Evolutionary conservation across 2,329 filamentous ascomycete species (phyloP).

Genomic region (Fonsecaea monophora): DNA sequence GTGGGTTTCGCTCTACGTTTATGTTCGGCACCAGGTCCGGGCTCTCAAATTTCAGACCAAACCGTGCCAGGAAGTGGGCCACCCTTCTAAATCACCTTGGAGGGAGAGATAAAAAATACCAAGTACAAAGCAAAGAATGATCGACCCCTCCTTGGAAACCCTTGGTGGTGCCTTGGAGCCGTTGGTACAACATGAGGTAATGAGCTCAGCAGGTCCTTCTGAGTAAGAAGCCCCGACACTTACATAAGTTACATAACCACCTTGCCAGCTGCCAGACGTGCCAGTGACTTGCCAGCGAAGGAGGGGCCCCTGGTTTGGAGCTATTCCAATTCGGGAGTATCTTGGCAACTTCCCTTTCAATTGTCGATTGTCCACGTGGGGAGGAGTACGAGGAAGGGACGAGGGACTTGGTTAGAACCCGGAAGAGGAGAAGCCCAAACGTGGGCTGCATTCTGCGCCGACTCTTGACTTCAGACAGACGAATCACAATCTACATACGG

Average conservation of each 20-base stretch:
- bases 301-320: neutral
- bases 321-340: neutral
- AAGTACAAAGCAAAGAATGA: neutral
- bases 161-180: too few species aligned
- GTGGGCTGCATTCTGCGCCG: neutral
- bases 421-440: neutral
- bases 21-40: slow-evolving; percentile 4
- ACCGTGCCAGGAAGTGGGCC: slow-evolving; percentile 11
- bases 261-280: neutral
- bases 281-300: neutral
- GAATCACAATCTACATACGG: neutral
- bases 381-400: neutral
- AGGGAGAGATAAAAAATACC: too few species aligned
- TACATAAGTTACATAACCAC: slow-evolving; percentile 23
- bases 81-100: neutral
- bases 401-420: neutral
- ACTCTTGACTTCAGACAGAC: neutral
- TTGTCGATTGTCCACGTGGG: slow-evolving; percentile 3
- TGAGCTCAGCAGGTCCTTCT: slow-evolving; percentile 19
- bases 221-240: slow-evolving; percentile 17
- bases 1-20: too few species aligned
- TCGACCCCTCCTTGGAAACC: neutral
- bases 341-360: slow-evolving; percentile 11
- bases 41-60: neutral
- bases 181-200: neutral